These are phyloP conservation scores for Candida dajiaensis DNA, from an alignment of 805 yeast genomes.

Conservation along the genomic window DNA sequence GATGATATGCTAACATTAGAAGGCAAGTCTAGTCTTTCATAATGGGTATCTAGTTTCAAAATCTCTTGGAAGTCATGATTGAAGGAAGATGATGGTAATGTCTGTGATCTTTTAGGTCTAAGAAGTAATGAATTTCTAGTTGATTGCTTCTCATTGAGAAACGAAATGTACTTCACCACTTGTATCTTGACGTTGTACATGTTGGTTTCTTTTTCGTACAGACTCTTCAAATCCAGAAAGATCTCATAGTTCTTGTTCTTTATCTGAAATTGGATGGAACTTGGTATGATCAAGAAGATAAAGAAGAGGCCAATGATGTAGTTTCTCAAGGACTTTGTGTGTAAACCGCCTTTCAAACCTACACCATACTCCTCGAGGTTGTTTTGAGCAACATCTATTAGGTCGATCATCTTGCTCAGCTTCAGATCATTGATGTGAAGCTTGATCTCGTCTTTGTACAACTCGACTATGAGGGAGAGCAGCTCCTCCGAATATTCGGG, in stretches of 20 bases:
- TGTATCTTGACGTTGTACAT: slow-evolving; percentile 35
- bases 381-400: slow-evolving; percentile 31
- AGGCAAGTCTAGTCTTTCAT: neutral
- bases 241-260: slow-evolving; percentile 33
- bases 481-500: slow-evolving; percentile 37
- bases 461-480: slow-evolving; percentile 21
- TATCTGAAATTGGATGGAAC: slow-evolving; percentile 34
- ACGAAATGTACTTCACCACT: slow-evolving; percentile 28
- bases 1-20: neutral
- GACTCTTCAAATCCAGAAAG: slow-evolving; percentile 29
- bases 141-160: slow-evolving; percentile 16
- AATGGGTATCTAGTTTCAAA: slow-evolving; percentile 2
- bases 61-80: slow-evolving; percentile 12
- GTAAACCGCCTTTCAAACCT: slow-evolving; percentile 13
- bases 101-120: slow-evolving; percentile 27
- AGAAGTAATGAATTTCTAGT: neutral
- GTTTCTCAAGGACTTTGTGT: slow-evolving; percentile 26
- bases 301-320: slow-evolving; percentile 33
- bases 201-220: slow-evolving; percentile 31
- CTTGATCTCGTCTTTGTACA: slow-evolving; percentile 30
- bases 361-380: slow-evolving; percentile 28
- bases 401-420: slow-evolving; percentile 30
- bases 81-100: slow-evolving; percentile 21
- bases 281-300: slow-evolving; percentile 32
- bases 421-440: slow-evolving; percentile 26